Percentiles rank a stretch among this genome's conserved stretches.
These are phyloP conservation scores for Cercospora nicotianae DNA, from an alignment of 2,329 filamentous ascomycete species.

Conservation along the genomic window DNA sequence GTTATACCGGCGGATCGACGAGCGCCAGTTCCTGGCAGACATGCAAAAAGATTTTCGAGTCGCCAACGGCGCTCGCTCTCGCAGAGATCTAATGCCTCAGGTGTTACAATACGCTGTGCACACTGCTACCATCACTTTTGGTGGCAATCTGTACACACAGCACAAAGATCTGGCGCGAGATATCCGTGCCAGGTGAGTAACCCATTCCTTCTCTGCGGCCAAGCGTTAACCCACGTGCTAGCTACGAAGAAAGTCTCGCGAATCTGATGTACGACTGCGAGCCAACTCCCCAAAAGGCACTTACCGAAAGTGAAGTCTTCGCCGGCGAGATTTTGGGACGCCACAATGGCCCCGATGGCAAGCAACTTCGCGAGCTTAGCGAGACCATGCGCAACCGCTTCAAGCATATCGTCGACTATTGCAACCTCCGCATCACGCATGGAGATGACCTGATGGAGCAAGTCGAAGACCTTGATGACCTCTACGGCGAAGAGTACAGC, in stretches of 20 bases:
- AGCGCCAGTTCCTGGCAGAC: slow-evolving; percentile 62
- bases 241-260: slow-evolving; percentile 55
- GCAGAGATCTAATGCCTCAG: slow-evolving; percentile 29
- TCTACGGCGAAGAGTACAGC: slow-evolving; percentile 27
- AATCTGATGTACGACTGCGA: slow-evolving; percentile 51
- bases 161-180: slow-evolving; percentile 41
- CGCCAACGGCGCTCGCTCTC: slow-evolving; percentile 20
- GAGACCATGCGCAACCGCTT: slow-evolving; percentile 45
- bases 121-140: slow-evolving; percentile 25
- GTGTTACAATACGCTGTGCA: slow-evolving; percentile 46
- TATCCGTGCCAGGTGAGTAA: slow-evolving; percentile 50
- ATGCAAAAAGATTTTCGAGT: slow-evolving; percentile 38
- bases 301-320: slow-evolving; percentile 58
- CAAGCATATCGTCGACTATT: slow-evolving; percentile 44
- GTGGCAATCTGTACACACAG: slow-evolving; percentile 41
- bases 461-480: slow-evolving; percentile 29
- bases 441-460: slow-evolving; percentile 39
- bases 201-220: background rate
- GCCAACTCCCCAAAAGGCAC: slow-evolving; percentile 42
- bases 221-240: slow-evolving; percentile 24
- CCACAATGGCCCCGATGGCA: slow-evolving; percentile 39
- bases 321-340: slow-evolving; percentile 58
- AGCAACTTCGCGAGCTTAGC: slow-evolving; percentile 39
- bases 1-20: slow-evolving; percentile 72
- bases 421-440: slow-evolving; percentile 47